A percentile compares a stretch with the other conserved stretches of the same genome.
These are phyloP conservation scores for Penicillium nucicola DNA, from an alignment of 495 filamentous ascomycete species.

Conservation along the genomic window DNA sequence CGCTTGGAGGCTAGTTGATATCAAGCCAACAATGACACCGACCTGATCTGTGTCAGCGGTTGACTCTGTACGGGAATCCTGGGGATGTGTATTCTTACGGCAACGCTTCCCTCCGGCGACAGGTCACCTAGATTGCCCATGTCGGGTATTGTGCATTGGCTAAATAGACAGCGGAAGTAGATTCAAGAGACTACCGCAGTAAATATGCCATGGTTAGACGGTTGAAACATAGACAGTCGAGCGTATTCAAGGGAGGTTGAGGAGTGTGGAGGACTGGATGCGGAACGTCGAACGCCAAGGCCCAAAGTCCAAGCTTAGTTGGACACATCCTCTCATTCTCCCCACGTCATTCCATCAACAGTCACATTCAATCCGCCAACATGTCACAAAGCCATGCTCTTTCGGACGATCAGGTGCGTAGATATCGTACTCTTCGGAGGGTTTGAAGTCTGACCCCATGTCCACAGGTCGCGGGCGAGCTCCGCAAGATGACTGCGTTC, in stretches of 20 bases:
- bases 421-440: not conserved
- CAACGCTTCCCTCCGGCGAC: conserved; percentile 82
- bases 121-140: conserved; percentile 80
- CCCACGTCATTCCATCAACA: conserved; percentile 25
- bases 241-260: conserved; percentile 7
- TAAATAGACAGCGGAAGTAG: conserved; percentile 11
- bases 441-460: conserved; percentile 14
- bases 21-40: conserved; percentile 86
- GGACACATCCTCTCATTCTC: conserved; percentile 19
- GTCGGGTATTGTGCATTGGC: conserved; percentile 32
- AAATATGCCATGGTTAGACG: conserved; percentile 21
- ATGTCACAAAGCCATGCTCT: conserved; percentile 94
- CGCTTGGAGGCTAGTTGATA: conserved; percentile 92
- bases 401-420: conserved; percentile 89
- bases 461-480: conserved; percentile 81
- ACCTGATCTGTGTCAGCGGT: conserved; percentile 51
- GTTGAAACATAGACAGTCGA: conserved; percentile 1
- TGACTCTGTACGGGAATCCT: not conserved
- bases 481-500: conserved; percentile 99
- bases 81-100: conserved; percentile 52
- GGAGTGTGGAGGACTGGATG: conserved; percentile 20
- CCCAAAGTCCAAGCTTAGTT: conserved; percentile 27
- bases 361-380: conserved; percentile 35
- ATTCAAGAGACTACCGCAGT: conserved; percentile 19
- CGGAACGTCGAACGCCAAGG: conserved; percentile 26